Base-by-base conservation (phyloP, 139 green algal genomes). In the Nannochloris sp. region DNA sequence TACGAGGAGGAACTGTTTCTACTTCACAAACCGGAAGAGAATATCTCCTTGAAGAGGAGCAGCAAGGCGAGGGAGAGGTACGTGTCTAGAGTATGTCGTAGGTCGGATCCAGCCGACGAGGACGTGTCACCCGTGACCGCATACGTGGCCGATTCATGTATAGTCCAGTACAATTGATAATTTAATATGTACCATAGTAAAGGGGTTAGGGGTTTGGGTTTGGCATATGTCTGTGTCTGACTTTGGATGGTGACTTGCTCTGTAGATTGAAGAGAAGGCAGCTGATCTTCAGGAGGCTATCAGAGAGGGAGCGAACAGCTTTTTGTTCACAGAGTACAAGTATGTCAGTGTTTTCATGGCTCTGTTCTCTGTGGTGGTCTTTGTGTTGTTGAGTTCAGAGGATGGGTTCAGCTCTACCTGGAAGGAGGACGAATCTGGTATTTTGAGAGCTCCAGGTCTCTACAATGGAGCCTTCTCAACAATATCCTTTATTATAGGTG, bases 301-400 rank as follows among this genome's bases (percentile, higher is more conserved):
- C 64, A 67, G 49, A 20, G 87, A 95, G 49, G 93, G 93, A 36
- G 87, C 93, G 5, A 83, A 69, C 17, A 88, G 84, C 3, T 99
- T 99, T 80, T 75, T 99, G 16, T 78, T 77, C 28, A 97, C 93
- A 26, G 89, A 98, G 79, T 99, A 97, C 80, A 87, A 87, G 65
- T 92, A 93, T 79, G 80, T 93, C 66, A 76, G 72, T 58, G 71
- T 92, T 26, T 95, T 95, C 77, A 90, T 91, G 84, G 85, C 89
- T n/a, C 69, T 79, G 60, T 96, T 99, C 79, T 82, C 85, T 5
- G 68, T 94, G 14, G 40, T 96, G 51, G 92, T 99, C 63, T 95
- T 96, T 71, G 71, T 93, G 3, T 87, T 99, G 14, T 84, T 98
- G 28, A 81, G 77, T 64, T 89, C 81, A 36, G 67, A 87, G 67